Base-by-base conservation (phyloP, 495 filamentous ascomycete genomes). In the Cryomyces antarcticus region DNA sequence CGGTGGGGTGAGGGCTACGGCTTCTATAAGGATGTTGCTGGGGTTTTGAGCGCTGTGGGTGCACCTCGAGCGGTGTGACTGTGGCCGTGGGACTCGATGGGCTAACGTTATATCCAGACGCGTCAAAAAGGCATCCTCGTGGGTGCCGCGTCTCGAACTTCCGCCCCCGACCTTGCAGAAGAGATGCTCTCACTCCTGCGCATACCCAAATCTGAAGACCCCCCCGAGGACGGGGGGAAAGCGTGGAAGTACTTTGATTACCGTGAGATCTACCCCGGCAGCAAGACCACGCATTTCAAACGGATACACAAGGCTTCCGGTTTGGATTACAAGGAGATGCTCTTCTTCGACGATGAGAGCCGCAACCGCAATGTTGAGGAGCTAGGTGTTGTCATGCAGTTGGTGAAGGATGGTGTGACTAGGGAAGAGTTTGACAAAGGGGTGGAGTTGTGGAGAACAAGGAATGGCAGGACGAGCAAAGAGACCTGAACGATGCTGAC, bases 301-400 rank as follows among this genome's bases (percentile, higher is more conserved):
- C 62, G 66, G 9, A 63, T 97, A 41, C 65, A 78, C 3, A 71
- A 78, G 59, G 60, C 70, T 24, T 82, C 75, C 27, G 73, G 75
- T 38, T 54, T 82, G 12, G 60, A 61, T 39, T 93, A 75, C 53
- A 68, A 73, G 37, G 82, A 95, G 38, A 94, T 95, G 82, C 54
- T 97, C 46, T 97, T 97, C 52, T 97, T 95, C 53, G 88, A 97
- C 51, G 88, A 97, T 49, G 88, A 97, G 70, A 61, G 68, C 38
- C 64, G 88, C 46, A 97, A 97, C 57, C 62, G 68, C 33, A 82
- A 93, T 58, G 88, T 93, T 0, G 81, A 88, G 63, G 75, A 66
- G 41, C 61, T 69, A 46, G 86, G 86, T 1, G 81, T 95, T 28
- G 78, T 77, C 5, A 92, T 93, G 66, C 73, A 72, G 54, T 55